Evolutionary conservation across 805 yeast genomes (phyloP).

Genomic region (Candida tallmaniae): DNA sequence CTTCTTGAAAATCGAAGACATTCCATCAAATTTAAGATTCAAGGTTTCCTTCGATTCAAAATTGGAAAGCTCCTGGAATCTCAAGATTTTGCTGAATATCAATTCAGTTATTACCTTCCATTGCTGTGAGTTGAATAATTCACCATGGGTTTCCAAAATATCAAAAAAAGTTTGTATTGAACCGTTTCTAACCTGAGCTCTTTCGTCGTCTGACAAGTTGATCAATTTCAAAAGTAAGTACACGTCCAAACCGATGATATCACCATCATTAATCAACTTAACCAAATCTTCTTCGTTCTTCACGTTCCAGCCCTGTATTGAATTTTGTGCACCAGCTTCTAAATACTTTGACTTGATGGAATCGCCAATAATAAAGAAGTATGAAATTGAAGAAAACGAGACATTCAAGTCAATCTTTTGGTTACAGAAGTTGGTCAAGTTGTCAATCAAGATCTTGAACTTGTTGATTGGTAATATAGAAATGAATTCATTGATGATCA

Average conservation of each 20-base stretch:
- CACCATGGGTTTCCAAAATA: conserved; percentile 69
- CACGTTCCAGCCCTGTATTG: conserved; percentile 1
- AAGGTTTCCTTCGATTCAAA: conserved; percentile 60
- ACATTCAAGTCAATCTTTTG: conserved; percentile 77
- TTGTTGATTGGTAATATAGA: conserved; percentile 65
- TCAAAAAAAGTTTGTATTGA: conserved; percentile 85
- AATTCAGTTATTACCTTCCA: conserved; percentile 69
- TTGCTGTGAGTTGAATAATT: conserved; percentile 43
- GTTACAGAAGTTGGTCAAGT: conserved; percentile 63
- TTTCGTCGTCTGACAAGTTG: conserved; percentile 54
- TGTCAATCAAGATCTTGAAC: conserved; percentile 61
- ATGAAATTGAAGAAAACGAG: conserved; percentile 86
- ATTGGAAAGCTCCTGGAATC: conserved; percentile 1
- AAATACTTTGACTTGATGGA: conserved; percentile 32
- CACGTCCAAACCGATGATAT: conserved; percentile 16
- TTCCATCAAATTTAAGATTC: conserved; percentile 57
- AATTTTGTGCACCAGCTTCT: too few species aligned
- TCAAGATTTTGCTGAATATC: conserved; percentile 43
- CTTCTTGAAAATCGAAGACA: conserved; percentile 56
- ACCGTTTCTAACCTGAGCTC: conserved; percentile 85
- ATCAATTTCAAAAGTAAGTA: conserved; percentile 61
- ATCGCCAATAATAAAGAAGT: conserved; percentile 90
- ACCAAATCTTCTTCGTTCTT: conserved; percentile 8
- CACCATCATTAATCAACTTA: conserved; percentile 2
- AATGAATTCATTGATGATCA: conserved; percentile 82